Evolutionary conservation across 495 filamentous ascomycete genomes (phyloP), one percentile per base, ranked within the genome.

Genomic region (Amphirosellinia nigrospora): DNA sequence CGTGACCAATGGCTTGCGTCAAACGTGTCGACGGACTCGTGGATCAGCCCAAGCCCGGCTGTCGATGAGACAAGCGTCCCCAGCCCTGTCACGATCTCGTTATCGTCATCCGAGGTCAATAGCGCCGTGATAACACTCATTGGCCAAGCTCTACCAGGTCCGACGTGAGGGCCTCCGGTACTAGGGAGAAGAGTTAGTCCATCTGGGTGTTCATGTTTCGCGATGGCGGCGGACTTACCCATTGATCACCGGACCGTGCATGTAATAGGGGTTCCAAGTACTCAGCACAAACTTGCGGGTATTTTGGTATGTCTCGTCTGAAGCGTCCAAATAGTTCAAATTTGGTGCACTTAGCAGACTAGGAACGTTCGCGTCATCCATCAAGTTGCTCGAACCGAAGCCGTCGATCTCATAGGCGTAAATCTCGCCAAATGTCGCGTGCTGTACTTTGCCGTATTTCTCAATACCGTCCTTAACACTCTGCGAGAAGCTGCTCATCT

Each of bases 331-430:
- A 70, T 86, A 90, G 15, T 85, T 84, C 34, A 87, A 73, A 70
- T 89, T 80, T 1, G 88, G 85, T 4, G 87, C 85, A 43, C 81
- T 80, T 30, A 90, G 81, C 9, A 91, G 82, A 41, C 80, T 83
- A 7, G 88, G 88, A 45, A 91, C 86, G 72, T 91, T 91, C 52
- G 89, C 87, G 64, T 91, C 88, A 73, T 90, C 88, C 76, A 95
- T 96, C 32, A 93, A 73, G 59, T 92, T 90, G 34, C 86, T 73
- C 48, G 76, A 74, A 43, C 86, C 86, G 71, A 85, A 90, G 4
- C 88, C 88, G 73, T 89, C 87, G 55, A 89, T 79, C 75, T 89
- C 88, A 76, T 81, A 90, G 34, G 87, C 87, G 74, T 89, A 89
- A 15, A 90, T 84, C 69, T 80, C 71, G 8, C 87, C 88, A 69